Base-by-base conservation (phyloP, 73 alveolate species). In the Diophrys sp. region DNA sequence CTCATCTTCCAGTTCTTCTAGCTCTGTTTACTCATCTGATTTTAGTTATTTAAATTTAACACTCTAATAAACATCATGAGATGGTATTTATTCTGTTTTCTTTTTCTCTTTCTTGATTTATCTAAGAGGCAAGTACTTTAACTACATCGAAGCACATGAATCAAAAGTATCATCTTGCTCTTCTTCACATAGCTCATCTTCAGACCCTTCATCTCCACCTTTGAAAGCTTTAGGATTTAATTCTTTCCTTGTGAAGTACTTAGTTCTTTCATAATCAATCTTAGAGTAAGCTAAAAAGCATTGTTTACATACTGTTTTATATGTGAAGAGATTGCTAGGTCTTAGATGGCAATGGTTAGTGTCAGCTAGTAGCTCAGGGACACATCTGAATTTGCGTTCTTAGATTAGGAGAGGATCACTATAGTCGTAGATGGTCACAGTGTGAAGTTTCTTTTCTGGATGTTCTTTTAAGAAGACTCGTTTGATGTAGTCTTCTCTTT, bases 211-310 rank as follows among this genome's bases (percentile, higher is more conserved):
- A 11, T 8, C 23, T 25, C 31, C 8, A 2, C 18, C 62, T 44
- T 11, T 44, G 5, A 18, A 44, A 44, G 18, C 18, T 44, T 44
- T n/a, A n/a, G 18, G 24, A 2, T 29, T 8, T 68, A 11, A 28
- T 44, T 57, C 85, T 24, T 77, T 29, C n/a, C 23, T 25, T 1
- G 2, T 1, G 27, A 56, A 28, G 14, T 30, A 68, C 31, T 77
- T 67, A 57, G 78, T 77, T 77, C 85, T 55, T n/a, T 77, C 76
- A 53, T 56, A 77, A 56, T 77, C 85, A 77, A 77, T 77, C 33
- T 77, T 77, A 26, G 85, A 56, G 33, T 56, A 30, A 1, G 85
- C 11, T 2, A 77, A 27, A 33, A 57, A 77, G 78, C 85, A 77
- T 25, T 77, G 23, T 27, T 77, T 77, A 70, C 85, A 77, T 8